These are phyloP conservation scores for Cerioporus squamosus DNA, from an alignment of 1,284 basidiomycete genomes.

Conservation along the genomic window DNA sequence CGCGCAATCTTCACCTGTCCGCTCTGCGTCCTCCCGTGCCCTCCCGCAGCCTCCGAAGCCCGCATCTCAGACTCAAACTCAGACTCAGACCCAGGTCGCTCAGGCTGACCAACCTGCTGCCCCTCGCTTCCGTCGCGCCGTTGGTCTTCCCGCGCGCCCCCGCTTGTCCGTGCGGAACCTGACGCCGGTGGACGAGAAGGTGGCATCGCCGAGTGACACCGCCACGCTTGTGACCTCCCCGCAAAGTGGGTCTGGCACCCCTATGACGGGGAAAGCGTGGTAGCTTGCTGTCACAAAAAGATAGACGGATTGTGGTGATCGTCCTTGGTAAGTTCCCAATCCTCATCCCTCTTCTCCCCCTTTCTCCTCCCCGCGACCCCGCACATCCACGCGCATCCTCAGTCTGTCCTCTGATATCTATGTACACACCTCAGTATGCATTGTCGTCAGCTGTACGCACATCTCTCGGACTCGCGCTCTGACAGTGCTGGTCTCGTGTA, in stretches of 20 bases:
- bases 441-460: not conserved
- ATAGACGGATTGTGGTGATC: not conserved
- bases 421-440: not conserved
- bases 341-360: not conserved
- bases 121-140: conserved; percentile 23
- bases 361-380: not conserved
- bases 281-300: conserved; percentile 3
- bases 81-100: not conserved
- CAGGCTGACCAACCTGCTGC: not conserved
- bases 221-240: conserved; percentile 17
- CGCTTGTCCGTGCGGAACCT: conserved; percentile 40
- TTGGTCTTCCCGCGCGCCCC: conserved; percentile 35
- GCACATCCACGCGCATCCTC: not conserved
- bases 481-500: conserved; percentile 7
- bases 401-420: not conserved
- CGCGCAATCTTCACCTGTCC: not conserved
- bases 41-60: conserved; percentile 9
- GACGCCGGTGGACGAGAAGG: conserved; percentile 29
- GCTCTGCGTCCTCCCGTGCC: not conserved
- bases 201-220: conserved; percentile 23
- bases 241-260: conserved; percentile 21
- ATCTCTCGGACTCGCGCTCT: not conserved
- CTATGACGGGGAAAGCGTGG: conserved; percentile 14
- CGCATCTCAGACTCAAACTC: not conserved
- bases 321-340: not conserved